These are phyloP conservation scores for Spathaspora hagerdaliae DNA, from an alignment of 805 yeast genomes.

Conservation along the genomic window DNA sequence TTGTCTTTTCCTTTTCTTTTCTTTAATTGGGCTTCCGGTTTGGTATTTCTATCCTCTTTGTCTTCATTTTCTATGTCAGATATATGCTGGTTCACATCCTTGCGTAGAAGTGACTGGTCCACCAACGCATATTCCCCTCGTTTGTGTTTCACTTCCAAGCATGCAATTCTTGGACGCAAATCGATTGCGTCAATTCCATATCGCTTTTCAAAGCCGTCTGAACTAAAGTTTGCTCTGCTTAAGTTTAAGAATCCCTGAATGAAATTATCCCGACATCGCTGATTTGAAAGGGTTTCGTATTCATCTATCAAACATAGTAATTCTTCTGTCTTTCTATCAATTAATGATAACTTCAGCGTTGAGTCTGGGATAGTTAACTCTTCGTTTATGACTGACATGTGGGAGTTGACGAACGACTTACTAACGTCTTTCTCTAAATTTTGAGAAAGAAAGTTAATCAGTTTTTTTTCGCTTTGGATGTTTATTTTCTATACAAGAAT, in stretches of 20 bases:
- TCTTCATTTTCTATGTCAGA: neutral
- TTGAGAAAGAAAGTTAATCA: too few species aligned
- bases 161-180: constrained; percentile 24
- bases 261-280: constrained; percentile 16
- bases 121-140: constrained; percentile 7
- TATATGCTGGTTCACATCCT: constrained; percentile 1
- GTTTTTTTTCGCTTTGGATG: too few species aligned
- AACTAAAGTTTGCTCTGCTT: constrained; percentile 43
- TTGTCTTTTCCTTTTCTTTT: constrained; percentile 6
- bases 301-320: constrained; percentile 28
- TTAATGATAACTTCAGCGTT: neutral
- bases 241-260: constrained; percentile 36
- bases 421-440: too few species aligned
- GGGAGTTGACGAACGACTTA: neutral
- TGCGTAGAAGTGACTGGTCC: constrained; percentile 2
- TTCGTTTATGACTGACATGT: neutral
- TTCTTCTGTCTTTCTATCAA: constrained; percentile 13
- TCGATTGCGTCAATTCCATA: constrained; percentile 44
- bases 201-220: constrained; percentile 11
- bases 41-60: neutral
- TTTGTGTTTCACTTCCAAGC: constrained; percentile 10
- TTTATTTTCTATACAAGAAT: too few species aligned
- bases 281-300: constrained; percentile 26
- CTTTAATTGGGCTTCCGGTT: constrained; percentile 1
- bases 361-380: constrained; percentile 1